phyloP scores from a whole-genome alignment of 495 filamentous ascomycete genomes.

The Penicillium verhagenii region DNA sequence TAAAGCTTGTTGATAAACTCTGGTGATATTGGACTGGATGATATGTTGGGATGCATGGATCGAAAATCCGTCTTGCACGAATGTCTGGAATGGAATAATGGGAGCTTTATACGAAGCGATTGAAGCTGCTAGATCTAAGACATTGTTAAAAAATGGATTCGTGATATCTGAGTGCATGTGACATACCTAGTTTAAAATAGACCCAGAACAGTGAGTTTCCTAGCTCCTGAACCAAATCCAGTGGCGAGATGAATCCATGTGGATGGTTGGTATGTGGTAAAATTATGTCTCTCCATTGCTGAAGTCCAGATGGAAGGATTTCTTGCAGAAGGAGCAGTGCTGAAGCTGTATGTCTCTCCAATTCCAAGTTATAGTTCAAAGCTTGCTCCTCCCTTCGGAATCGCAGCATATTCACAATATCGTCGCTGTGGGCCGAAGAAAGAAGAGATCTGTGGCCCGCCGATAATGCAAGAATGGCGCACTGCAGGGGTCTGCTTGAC shows the following conservation, averaged over 20 bases:
- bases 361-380: conserved; percentile 9
- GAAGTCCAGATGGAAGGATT: conserved; percentile 15
- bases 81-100: conserved; percentile 19
- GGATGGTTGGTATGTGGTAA: conserved; percentile 1
- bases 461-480: conserved; percentile 22
- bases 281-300: conserved; percentile 16
- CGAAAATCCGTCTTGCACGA: conserved; percentile 21
- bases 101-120: conserved; percentile 13
- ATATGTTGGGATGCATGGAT: conserved; percentile 3
- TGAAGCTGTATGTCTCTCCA: conserved; percentile 15
- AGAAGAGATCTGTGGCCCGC: conserved; percentile 18
- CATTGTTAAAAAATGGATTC: not conserved
- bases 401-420: conserved; percentile 9
- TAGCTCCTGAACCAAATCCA: conserved; percentile 9
- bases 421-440: conserved; percentile 2
- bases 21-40: conserved; percentile 5
- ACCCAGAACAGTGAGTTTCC: conserved; percentile 26
- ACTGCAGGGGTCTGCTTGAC: conserved; percentile 18
- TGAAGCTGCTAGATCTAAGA: conserved; percentile 22
- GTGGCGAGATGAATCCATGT: conserved; percentile 2
- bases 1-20: conserved; percentile 20
- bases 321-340: conserved; percentile 20
- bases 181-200: conserved; percentile 21
- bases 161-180: too few relatives aligned
- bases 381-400: conserved; percentile 19